Base-by-base conservation (phyloP, 805 yeast species). In the Kregervanrija fluxuum region DNA sequence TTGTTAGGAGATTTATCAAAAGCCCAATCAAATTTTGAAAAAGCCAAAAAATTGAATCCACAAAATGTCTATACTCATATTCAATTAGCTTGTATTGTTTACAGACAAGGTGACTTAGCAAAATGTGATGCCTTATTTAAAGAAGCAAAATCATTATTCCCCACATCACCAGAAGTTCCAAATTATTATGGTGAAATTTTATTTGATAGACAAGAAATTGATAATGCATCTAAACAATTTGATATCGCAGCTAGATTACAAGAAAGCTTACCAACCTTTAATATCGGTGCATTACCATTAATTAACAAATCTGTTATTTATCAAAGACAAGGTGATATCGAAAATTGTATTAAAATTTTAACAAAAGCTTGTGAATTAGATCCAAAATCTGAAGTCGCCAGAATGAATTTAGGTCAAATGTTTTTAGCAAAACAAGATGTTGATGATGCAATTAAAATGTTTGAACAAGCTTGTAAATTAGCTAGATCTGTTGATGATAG, bases 131-230 rank as follows among this genome's bases (percentile, higher is more conserved):
- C 75, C 52, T 50, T 59, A 42, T 88, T 88, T 67, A 73, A 75
- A 49, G 80, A 75, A 48, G 88, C 91, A 33, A 79, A 77, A 59
- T 71, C 74, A 63, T 74, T 74, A 63, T 87, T 87, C 77, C 90
- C 96, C 54, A 77, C 90, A 17, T 76, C 85, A 43, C 87, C 98
- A 45, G 96, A 88, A 65, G 84, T 89, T 55, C 95, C 93, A 70
- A 90, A 88, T 71, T 93, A 89, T 68, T 89, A 82, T 61, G 99
- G 98, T 60, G 99, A 93, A 70, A 82, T 91, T 41, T 74, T 91
- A 57, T 81, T 86, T 50, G 97, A 91, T 62, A 75, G 75, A 56
- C 84, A 83, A 61, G 87, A 85, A 55, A 67, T 77, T 45, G 74
- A 64, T 30, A 82, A 75, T 49, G 96, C 98, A 46, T 66, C 79